A percentile compares a stretch with the other conserved stretches of the same genome.
These are phyloP conservation scores for Nannochloropsis granulata DNA, from an alignment of 108 stramenopile species.

Conservation along the genomic window DNA sequence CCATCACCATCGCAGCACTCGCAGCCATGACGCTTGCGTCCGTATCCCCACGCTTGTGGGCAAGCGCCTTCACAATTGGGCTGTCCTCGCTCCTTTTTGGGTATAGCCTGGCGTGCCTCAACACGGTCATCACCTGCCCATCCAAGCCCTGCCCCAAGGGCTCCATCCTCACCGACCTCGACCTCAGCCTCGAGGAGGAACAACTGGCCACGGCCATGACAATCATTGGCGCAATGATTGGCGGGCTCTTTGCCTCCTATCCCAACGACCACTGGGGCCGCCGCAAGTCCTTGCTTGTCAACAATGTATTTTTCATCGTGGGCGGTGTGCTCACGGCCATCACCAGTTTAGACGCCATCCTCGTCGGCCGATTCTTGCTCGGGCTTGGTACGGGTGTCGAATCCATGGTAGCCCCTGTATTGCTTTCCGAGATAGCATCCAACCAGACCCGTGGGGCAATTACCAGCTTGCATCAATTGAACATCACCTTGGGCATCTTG, in stretches of 20 bases:
- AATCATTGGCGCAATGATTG: slow-evolving; percentile 12
- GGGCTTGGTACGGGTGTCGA: slow-evolving; percentile 10
- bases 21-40: background rate
- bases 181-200: background rate
- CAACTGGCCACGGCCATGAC: slow-evolving; percentile 15
- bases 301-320: slow-evolving; percentile 13
- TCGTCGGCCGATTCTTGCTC: slow-evolving; percentile 4
- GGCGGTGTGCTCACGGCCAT: slow-evolving; percentile 10
- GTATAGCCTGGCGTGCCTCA: background rate
- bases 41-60: background rate
- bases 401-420: slow-evolving; percentile 14
- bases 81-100: background rate
- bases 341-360: background rate
- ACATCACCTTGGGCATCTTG: slow-evolving; percentile 39
- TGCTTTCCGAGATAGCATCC: slow-evolving; percentile 14
- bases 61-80: background rate
- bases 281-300: slow-evolving; percentile 12
- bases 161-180: slow-evolving; percentile 6
- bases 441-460: slow-evolving; percentile 13
- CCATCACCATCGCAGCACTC: background rate
- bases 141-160: slow-evolving; percentile 9
- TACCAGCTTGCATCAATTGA: slow-evolving; percentile 30
- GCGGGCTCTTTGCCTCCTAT: slow-evolving; percentile 1
- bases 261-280: slow-evolving; percentile 16
- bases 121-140: background rate